Base-by-base conservation (phyloP, 2,329 filamentous ascomycete genomes). In the Tolypocladium inflatum region DNA sequence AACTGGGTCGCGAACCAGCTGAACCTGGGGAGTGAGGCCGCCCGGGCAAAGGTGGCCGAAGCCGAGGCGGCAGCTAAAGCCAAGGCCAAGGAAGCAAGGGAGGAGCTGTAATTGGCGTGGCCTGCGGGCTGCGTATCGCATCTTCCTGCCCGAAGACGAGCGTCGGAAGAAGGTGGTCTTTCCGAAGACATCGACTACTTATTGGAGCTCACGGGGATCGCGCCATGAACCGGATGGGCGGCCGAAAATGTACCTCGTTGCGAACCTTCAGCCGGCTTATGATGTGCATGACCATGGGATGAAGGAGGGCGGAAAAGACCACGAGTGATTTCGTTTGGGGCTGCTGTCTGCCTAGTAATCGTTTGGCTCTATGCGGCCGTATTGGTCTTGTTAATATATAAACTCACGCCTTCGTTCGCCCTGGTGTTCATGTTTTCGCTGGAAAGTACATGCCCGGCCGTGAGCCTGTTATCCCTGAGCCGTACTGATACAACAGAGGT, bases 1-100 rank as follows among this genome's bases (percentile, higher is more conserved):
- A 75, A 79, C 60, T 85, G 81, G 82, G 69, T 81, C 57, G 61
- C 75, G 55, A 67, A 69, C 39, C 80, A 84, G 64, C 68, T 84
- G 19, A 72, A 72, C 39, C 62, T 78, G 7, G 81, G 81, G 0
- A 72, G 76, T 1, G 73, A 80, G 23, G 76, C 70, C 21, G 80
- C 80, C 0, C 75, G 78, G 68, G 63, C 80, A 65, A 77, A 80
- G 69, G 76, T 76, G 15, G 67, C 65, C 3, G 70, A 77, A 57
- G 65, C 67, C 3, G 65, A 70, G 38, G 67, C 64, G 15, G 60
- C 65, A 6, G 70, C 68, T 2, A 65, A 70, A 55, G 58, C 60
- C 7, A 68, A 68, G 60, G 67, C 60, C 4, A 66, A 73, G 45
- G 71, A 78, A 57, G 61, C 66, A 9, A 76, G 78, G 63, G 72